Percentiles rank a stretch among this genome's conserved stretches.
Evolutionary conservation across 495 filamentous ascomycete species (phyloP).

Genomic region (Lepidopterella palustris): DNA sequence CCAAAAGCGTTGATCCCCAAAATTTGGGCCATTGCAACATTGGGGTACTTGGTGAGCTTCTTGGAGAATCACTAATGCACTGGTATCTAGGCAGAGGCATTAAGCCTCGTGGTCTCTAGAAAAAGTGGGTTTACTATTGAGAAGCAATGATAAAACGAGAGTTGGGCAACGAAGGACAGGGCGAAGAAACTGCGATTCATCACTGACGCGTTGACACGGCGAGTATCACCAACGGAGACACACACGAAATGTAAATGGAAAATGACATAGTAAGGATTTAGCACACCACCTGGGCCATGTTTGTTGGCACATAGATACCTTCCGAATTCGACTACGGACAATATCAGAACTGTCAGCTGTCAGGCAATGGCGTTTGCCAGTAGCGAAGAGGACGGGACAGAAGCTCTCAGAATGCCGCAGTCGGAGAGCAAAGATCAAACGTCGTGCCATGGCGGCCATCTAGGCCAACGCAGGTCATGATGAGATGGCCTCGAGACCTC

Average conservation of each 20-base stretch:
- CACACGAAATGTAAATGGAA: slow-evolving; percentile 10
- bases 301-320: slow-evolving; percentile 14
- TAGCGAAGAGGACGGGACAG: neutral
- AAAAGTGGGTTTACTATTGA: slow-evolving; percentile 5
- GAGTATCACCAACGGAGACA: neutral
- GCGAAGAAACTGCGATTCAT: slow-evolving; percentile 15
- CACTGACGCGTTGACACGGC: neutral
- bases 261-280: slow-evolving; percentile 16
- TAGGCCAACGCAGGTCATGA: neutral
- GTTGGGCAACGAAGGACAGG: slow-evolving; percentile 8
- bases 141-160: slow-evolving; percentile 7
- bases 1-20: slow-evolving; percentile 23
- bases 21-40: slow-evolving; percentile 20
- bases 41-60: too few relatives aligned
- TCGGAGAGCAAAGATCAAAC: neutral
- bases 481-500: neutral
- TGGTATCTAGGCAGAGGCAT: too few relatives aligned
- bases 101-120: too few relatives aligned
- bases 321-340: neutral
- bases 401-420: neutral
- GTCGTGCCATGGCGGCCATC: neutral
- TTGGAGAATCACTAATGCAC: too few relatives aligned
- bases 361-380: neutral
- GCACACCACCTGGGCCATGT: slow-evolving; percentile 13
- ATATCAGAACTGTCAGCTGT: neutral